A percentile compares a stretch with the other conserved stretches of the same genome.
These are phyloP conservation scores for Sporisorium iseilematis-ciliati DNA, from an alignment of 1,284 basidiomycete species.

Conservation along the genomic window DNA sequence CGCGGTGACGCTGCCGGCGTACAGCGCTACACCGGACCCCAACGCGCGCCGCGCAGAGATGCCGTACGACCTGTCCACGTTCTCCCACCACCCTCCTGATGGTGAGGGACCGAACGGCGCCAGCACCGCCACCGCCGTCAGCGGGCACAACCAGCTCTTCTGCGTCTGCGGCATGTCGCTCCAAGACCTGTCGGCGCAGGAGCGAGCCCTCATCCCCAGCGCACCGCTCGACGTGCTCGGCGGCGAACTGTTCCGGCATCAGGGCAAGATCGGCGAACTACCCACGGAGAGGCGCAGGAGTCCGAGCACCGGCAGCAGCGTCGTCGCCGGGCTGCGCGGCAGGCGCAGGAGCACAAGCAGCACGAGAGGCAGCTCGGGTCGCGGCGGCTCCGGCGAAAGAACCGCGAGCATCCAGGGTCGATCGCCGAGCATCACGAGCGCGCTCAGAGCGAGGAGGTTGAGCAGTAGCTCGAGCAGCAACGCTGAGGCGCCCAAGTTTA, in stretches of 20 bases:
- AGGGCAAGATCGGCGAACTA: conserved; percentile 66
- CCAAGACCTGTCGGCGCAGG: conserved; percentile 60
- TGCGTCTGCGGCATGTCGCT: conserved; percentile 69
- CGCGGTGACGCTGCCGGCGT: conserved; percentile 65
- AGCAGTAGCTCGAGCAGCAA: conserved; percentile 7
- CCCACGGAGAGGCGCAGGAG: conserved; percentile 21
- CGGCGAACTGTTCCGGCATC: conserved; percentile 50
- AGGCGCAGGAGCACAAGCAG: conserved; percentile 30
- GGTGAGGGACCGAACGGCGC: conserved; percentile 27
- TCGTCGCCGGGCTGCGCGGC: conserved; percentile 37
- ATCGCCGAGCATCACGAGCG: conserved; percentile 23
- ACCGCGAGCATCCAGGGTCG: conserved; percentile 40
- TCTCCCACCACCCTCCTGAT: conserved; percentile 28
- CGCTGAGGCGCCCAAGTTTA: conserved; percentile 5
- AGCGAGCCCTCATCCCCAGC: conserved; percentile 62
- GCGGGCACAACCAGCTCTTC: conserved; percentile 60
- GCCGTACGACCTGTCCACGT: conserved; percentile 56
- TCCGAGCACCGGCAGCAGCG: conserved; percentile 25
- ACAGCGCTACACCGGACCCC: conserved; percentile 52
- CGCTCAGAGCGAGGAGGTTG: conserved; percentile 24
- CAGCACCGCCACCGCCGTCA: conserved; percentile 51
- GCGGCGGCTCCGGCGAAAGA: conserved; percentile 4
- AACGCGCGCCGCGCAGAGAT: conserved; percentile 34
- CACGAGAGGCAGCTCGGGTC: conserved; percentile 6
- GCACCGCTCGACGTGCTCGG: conserved; percentile 49